phyloP scores from a whole-genome alignment of 2,329 filamentous ascomycete genomes.

The Purpureocillium lavendulum region DNA sequence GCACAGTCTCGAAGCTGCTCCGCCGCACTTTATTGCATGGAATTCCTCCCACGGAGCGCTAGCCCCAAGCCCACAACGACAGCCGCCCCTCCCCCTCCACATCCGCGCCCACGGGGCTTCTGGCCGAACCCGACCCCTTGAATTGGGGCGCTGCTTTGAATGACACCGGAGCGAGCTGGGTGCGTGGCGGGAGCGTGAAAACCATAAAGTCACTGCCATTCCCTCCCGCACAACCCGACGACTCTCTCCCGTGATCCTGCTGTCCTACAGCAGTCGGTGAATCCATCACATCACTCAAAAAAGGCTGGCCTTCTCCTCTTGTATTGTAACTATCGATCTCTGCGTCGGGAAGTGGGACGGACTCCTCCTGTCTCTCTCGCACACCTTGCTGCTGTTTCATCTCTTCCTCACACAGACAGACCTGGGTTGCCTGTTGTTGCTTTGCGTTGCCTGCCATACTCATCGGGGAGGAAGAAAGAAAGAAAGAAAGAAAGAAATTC shows the following conservation, averaged over 20 bases:
- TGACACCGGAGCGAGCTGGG: not conserved
- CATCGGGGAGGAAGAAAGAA: too few relatives aligned
- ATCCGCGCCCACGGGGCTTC: not conserved
- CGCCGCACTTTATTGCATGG: not conserved
- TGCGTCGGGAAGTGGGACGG: too few relatives aligned
- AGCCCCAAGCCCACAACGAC: too few relatives aligned
- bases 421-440: not conserved
- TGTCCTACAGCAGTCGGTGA: too few relatives aligned
- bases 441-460: not conserved
- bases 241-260: too few relatives aligned
- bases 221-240: not conserved
- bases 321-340: too few relatives aligned
- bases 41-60: not conserved
- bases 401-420: too few relatives aligned
- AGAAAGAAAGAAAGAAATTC: not conserved
- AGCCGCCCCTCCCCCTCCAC: not conserved
- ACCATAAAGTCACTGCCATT: slow-evolving; percentile 3
- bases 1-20: not conserved
- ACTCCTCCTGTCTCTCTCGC: too few relatives aligned
- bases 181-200: slow-evolving; percentile 2
- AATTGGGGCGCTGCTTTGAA: not conserved
- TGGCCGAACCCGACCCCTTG: too few relatives aligned
- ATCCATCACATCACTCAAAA: too few relatives aligned
- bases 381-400: too few relatives aligned
- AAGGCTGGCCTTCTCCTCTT: too few relatives aligned